Evolutionary conservation across 129 eudicot genomes (phyloP), one percentile per base, ranked within the genome.

Genomic region (Tagetes erecta): DNA sequence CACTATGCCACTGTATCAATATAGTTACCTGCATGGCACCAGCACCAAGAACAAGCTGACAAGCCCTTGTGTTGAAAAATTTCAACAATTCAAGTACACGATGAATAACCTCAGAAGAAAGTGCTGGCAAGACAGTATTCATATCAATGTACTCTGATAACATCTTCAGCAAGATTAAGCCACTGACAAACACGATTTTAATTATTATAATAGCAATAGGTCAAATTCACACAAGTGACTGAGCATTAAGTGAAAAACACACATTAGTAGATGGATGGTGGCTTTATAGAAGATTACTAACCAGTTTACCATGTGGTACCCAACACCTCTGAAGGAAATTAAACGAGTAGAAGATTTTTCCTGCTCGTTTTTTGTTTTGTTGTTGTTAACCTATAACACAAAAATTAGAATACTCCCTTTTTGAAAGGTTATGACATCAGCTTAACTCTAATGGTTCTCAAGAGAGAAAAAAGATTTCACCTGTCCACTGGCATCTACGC

Each of bases 261-360:
- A 52, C 44, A 52, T 52, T 40, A 30, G 39, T 58, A 31, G 39
- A 58, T 57, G 39, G 39, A 58, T 58, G 38, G 64, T 9, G 13
- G 64, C 39, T 58, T 33, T 1, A 36, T 35, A 67, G 13, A 39
- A 57, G 71, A 73, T 55, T 71, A 90, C 97, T 80, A 73, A 95
- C 99, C 97, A 86, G 88, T 91, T 95, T 78, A 91, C 97, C 99
- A 95, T 95, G 87, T 91, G 99, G 83, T 95, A 95, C 51, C 82
- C 90, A 83, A 86, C 89, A 47, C 94, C 96, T 75, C 85, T 88
- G 80, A 79, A 89, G 52, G 80, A 84, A 71, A 95, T 91, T 71
- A 76, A 75, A 68, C 87, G 86, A 44, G 81, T 67, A 49, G 90
- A 76, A 76, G 88, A 47, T 78, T 82, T 92, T 56, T 81, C 88